Base-by-base conservation (phyloP, 768 basidiomycete species). In the Imleria badia region DNA sequence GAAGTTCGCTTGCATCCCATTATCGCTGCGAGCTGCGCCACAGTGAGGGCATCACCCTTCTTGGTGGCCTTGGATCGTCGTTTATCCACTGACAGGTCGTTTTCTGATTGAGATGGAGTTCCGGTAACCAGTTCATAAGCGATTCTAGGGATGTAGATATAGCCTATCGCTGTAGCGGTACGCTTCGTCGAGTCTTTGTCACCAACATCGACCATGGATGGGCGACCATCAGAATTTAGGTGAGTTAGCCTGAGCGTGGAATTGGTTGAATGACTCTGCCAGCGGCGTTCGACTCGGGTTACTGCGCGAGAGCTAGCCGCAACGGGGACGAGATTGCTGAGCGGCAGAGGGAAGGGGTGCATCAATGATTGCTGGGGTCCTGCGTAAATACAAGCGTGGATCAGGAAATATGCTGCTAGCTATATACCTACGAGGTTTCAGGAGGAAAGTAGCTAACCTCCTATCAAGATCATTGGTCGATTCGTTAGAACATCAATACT, bases 401-500 rank as follows among this genome's bases (percentile, higher is more conserved):
- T 64, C 56, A 71, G 67, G 63, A 60, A 50, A 13, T 40, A 55
- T 49, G 42, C 34, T 22, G 48, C 58, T 61, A 64, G 38, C 48
- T 59, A 46, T 59, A 58, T 61, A 36, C 39, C 52, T 60, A 59
- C 53, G 39, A 38, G 41, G n/a, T 41, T 49, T 55, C 62, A 54
- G 55, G 60, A 66, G 49, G 61, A 59, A 73, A 68, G 69, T 66
- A 83, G 81, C 89, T 82, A 95, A 86, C 93, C 93, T 73, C 93
- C 94, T 71, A 95, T 95, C 56, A 91, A 75, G 59, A 94, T 94
- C 92, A 95, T 95, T 12, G 91, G 89, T 47, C 89, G 78, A 73
- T 93, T 94, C 43, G 81, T 81, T 39, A 81, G 69, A 51, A 87
- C 86, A 67, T 91, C 84, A 54, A 91, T 89, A 54, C 81, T 78